These are phyloP conservation scores for Podospora pseudoanserina DNA, from an alignment of 495 filamentous ascomycete species.

Conservation along the genomic window DNA sequence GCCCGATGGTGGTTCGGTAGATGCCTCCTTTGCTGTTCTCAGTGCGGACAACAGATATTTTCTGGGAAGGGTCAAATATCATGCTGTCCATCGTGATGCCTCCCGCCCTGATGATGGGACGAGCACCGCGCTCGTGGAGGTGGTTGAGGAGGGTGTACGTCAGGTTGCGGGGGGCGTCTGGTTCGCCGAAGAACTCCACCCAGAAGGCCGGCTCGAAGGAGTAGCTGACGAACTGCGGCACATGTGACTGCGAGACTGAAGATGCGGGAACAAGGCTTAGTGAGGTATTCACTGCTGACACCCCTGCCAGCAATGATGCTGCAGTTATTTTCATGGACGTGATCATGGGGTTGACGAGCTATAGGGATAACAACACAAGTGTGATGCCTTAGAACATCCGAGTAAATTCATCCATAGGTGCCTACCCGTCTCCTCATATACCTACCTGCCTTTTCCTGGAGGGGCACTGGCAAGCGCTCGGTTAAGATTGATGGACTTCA, in stretches of 20 bases:
- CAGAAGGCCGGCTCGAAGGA: constrained; percentile 28
- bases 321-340: background rate
- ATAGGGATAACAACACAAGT: background rate
- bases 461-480: background rate
- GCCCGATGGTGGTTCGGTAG: constrained; percentile 23
- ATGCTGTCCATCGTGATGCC: constrained; percentile 28
- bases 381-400: background rate
- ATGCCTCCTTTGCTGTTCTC: constrained; percentile 26
- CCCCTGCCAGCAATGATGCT: background rate
- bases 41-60: constrained; percentile 18
- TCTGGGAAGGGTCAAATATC: constrained; percentile 17
- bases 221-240: constrained; percentile 24
- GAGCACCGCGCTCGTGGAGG: constrained; percentile 21
- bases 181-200: constrained; percentile 29
- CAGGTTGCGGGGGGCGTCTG: constrained; percentile 17
- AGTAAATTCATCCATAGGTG: background rate
- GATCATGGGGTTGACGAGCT: background rate
- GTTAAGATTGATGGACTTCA: background rate
- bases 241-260: constrained; percentile 23
- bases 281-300: background rate
- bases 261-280: constrained; percentile 9
- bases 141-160: constrained; percentile 24
- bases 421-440: no score
- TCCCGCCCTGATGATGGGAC: constrained; percentile 24
- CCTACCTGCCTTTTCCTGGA: background rate